phyloP scores from a whole-genome alignment of 306 rosid species.

The Corylus heterophylla region DNA sequence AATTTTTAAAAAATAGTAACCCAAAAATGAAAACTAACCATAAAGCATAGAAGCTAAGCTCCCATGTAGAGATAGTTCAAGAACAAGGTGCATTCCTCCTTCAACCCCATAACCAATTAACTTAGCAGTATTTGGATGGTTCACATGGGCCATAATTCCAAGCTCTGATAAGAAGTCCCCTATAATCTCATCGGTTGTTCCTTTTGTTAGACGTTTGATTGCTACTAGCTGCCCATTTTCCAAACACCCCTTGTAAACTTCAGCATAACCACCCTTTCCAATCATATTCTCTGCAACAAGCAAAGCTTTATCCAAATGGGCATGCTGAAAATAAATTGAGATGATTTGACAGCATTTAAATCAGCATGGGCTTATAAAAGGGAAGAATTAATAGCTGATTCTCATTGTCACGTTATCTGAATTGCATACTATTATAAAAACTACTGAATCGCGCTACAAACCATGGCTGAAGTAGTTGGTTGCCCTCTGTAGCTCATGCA shows the following conservation, averaged over 20 bases:
- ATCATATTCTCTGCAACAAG: conserved; percentile 72
- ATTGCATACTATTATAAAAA: neutral
- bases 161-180: conserved; percentile 82
- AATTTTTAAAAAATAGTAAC: neutral
- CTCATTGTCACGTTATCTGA: no score
- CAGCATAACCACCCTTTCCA: conserved; percentile 98
- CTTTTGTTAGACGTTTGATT: conserved; percentile 69
- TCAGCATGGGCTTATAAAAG: no score
- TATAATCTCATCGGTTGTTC: conserved; percentile 72
- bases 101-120: conserved; percentile 91
- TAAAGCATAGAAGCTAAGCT: conserved; percentile 85
- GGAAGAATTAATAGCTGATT: no score
- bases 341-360: no score
- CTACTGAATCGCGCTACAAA: conserved; percentile 16
- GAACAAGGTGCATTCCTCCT: conserved; percentile 94
- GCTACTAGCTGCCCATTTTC: conserved; percentile 71
- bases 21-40: conserved; percentile 40
- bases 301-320: conserved; percentile 3
- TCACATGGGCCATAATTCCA: conserved; percentile 91
- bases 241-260: conserved; percentile 84
- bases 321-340: no score
- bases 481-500: conserved; percentile 68
- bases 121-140: conserved; percentile 83
- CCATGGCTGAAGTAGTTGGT: conserved; percentile 76
- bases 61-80: conserved; percentile 79